These are phyloP conservation scores for Lactarius akahatsu DNA, from an alignment of 768 basidiomycete species.

Conservation along the genomic window DNA sequence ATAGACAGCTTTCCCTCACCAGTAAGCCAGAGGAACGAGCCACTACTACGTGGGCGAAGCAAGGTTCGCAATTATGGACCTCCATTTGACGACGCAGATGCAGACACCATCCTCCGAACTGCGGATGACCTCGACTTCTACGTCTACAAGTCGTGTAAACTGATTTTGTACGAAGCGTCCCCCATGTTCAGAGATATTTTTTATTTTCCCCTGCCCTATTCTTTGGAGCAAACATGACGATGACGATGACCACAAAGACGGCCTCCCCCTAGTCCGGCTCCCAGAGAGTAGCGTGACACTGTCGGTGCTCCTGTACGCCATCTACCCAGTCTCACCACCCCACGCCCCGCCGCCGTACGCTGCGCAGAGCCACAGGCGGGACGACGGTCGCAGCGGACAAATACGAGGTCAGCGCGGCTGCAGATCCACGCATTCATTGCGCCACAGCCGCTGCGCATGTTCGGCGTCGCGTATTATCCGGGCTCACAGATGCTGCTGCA, in stretches of 20 bases:
- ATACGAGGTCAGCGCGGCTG: constrained; percentile 2
- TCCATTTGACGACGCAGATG: constrained; percentile 23
- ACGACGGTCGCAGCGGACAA: constrained; percentile 5
- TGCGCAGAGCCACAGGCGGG: background rate
- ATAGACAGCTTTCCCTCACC: background rate
- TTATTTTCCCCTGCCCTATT: constrained; percentile 6
- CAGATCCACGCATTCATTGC: constrained; percentile 7
- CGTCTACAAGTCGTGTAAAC: constrained; percentile 18
- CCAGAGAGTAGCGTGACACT: constrained; percentile 3
- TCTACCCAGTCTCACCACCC: constrained; percentile 6
- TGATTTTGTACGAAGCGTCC: constrained; percentile 20
- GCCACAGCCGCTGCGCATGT: constrained; percentile 9
- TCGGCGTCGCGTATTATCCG: constrained; percentile 6
- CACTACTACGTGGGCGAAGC: background rate
- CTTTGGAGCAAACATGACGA: background rate
- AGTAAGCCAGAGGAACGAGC: background rate
- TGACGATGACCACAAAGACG: constrained; percentile 10
- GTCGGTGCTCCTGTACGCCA: constrained; percentile 7
- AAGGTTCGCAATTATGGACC: constrained; percentile 3
- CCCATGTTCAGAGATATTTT: constrained; percentile 19
- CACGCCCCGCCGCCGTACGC: background rate
- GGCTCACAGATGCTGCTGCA: constrained; percentile 5
- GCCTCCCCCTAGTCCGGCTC: constrained; percentile 6
- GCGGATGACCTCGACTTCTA: constrained; percentile 22
- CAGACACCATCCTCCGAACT: constrained; percentile 27